Evolutionary conservation across 768 basidiomycete species (phyloP).

Genomic region (Fistulinella prunicolor): DNA sequence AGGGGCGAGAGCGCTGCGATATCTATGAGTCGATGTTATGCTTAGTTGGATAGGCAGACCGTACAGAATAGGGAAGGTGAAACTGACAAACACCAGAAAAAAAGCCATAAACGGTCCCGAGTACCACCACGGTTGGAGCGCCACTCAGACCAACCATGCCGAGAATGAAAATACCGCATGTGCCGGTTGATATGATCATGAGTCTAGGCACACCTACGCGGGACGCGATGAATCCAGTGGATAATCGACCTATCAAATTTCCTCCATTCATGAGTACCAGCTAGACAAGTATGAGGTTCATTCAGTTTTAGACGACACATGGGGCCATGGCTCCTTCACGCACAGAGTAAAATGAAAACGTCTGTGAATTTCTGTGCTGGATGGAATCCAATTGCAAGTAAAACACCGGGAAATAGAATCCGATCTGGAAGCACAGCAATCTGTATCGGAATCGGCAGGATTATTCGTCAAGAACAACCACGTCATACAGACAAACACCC

Average conservation of each 20-base stretch:
- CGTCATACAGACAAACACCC: background rate
- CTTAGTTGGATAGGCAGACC: background rate
- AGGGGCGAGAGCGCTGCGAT: slow-evolving; percentile 41
- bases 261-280: slow-evolving; percentile 51
- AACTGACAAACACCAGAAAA: slow-evolving; percentile 42
- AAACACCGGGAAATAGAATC: slow-evolving; percentile 51
- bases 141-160: slow-evolving; percentile 40
- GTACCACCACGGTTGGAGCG: slow-evolving; percentile 35
- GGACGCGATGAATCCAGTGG: slow-evolving; percentile 42
- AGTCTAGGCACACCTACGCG: slow-evolving; percentile 43
- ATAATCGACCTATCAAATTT: slow-evolving; percentile 47
- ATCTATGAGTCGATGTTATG: slow-evolving; percentile 17
- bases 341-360: slow-evolving; percentile 54
- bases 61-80: background rate
- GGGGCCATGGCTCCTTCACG: background rate
- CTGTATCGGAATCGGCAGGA: background rate
- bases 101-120: slow-evolving; percentile 45
- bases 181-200: slow-evolving; percentile 33
- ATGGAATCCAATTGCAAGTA: slow-evolving; percentile 53
- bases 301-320: background rate
- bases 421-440: slow-evolving; percentile 31
- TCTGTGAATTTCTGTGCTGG: slow-evolving; percentile 40
- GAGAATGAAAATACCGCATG: slow-evolving; percentile 38
- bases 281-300: slow-evolving; percentile 19
- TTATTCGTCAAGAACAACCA: background rate